Evolutionary conservation across 345 rosid genomes (phyloP).

Genomic region (Melaleuca quinquenervia): DNA sequence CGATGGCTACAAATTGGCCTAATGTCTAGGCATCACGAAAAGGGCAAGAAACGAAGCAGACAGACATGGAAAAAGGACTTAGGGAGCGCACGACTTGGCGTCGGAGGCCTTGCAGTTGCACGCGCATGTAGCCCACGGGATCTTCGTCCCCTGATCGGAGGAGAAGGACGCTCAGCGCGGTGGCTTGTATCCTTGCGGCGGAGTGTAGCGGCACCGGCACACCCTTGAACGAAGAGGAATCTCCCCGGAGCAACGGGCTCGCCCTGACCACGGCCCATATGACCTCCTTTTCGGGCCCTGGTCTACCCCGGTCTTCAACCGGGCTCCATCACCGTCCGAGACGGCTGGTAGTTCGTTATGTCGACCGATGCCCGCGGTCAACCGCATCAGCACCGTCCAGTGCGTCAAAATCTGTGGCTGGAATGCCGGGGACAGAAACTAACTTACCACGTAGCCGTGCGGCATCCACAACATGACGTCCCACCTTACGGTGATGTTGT

Average conservation of each 20-base stretch:
- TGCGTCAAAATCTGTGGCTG: background rate
- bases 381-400: background rate
- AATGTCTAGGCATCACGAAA: background rate
- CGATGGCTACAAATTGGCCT: too few species aligned
- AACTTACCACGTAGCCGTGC: background rate
- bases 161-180: background rate
- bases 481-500: constrained; percentile 3
- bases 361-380: background rate
- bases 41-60: background rate
- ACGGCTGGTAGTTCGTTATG: constrained; percentile 66
- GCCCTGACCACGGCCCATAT: constrained; percentile 60
- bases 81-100: background rate
- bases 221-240: constrained; percentile 63
- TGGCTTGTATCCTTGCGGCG: background rate
- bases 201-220: background rate
- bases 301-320: constrained; percentile 82
- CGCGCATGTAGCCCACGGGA: background rate
- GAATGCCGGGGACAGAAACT: background rate
- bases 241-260: constrained; percentile 71
- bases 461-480: background rate
- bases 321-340: constrained; percentile 66
- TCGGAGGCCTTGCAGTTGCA: background rate
- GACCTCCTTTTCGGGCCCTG: constrained; percentile 71
- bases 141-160: background rate
- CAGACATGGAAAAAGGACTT: background rate